phyloP scores from a whole-genome alignment of 371 early-diverging fungal species.

The Lichtheimia ornata region DNA sequence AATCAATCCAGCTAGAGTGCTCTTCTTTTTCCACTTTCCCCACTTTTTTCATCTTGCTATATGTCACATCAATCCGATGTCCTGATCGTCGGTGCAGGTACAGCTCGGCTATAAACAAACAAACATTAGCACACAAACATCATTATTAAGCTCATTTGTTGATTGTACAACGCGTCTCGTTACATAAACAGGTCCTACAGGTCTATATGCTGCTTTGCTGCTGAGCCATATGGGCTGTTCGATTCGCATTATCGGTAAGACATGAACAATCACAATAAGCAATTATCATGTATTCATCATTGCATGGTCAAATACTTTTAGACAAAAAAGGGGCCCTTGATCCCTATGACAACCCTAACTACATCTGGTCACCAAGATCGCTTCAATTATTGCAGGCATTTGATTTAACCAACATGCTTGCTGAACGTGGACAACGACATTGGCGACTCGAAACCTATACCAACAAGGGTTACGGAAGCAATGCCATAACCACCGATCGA shows the following conservation, averaged over 20 bases:
- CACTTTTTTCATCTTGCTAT: not conserved
- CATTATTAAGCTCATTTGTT: not conserved
- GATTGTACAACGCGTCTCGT: not conserved
- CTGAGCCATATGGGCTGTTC: constrained; percentile 35
- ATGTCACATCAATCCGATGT: constrained; percentile 27
- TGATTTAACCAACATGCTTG: constrained; percentile 22
- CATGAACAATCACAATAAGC: too few relatives aligned
- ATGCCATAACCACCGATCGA: constrained; percentile 13
- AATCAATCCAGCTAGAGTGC: not conserved
- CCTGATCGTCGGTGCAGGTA: constrained; percentile 45
- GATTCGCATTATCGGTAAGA: constrained; percentile 33
- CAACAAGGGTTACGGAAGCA: constrained; percentile 24
- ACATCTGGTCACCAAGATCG: constrained; percentile 37
- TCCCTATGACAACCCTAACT: constrained; percentile 11
- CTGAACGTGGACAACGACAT: constrained; percentile 27
- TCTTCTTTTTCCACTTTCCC: not conserved
- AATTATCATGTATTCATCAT: not conserved
- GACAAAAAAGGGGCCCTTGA: constrained; percentile 1
- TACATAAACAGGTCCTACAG: constrained; percentile 27
- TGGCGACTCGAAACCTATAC: constrained; percentile 30
- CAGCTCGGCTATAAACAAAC: not conserved
- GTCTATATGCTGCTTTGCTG: constrained; percentile 42
- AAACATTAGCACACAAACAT: constrained; percentile 4
- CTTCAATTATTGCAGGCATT: constrained; percentile 36
- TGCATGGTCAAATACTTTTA: not conserved